Conservation (phyloP, 805 yeast genomes). For the Wickerhamiella kazuoi region DNA sequence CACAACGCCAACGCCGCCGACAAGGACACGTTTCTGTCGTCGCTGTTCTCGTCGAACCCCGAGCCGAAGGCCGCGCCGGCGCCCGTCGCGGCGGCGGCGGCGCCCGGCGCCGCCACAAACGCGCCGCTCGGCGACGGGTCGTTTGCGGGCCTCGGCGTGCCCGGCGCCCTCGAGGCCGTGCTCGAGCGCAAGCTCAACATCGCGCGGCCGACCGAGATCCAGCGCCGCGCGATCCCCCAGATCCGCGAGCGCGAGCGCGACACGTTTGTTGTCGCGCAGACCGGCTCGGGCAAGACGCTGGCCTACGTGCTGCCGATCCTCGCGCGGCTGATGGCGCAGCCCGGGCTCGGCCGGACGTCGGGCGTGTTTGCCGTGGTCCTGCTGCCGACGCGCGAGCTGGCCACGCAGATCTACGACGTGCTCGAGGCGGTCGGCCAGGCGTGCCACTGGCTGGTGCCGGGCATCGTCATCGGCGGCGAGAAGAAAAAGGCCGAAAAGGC, state of each 20-base stretch:
- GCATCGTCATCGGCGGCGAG: constrained; percentile 95
- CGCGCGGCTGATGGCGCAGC: constrained; percentile 45
- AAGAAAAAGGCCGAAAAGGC: constrained; percentile 96
- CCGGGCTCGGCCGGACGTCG: constrained; percentile 34
- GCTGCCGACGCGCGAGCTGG: constrained; percentile 91
- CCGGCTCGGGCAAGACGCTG: constrained; percentile 95
- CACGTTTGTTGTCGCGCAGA: constrained; percentile 84
- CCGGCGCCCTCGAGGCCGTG: constrained; percentile 33
- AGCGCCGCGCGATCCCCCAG: constrained; percentile 59
- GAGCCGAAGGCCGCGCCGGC: constrained; percentile 22
- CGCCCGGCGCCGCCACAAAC: constrained; percentile 41
- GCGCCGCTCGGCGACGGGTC: constrained; percentile 64
- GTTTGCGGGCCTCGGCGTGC: constrained; percentile 56
- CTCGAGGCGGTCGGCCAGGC: constrained; percentile 54
- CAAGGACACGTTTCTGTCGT: constrained; percentile 55
- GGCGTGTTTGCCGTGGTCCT: constrained; percentile 82
- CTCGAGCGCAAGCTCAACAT: constrained; percentile 36
- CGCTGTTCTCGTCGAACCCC: constrained; percentile 60
- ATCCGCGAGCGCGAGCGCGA: constrained; percentile 35
- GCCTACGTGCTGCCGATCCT: constrained; percentile 75
- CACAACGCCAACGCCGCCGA: constrained; percentile 5
- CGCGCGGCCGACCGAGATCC: constrained; percentile 64
- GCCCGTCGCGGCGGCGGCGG: constrained; percentile 11
- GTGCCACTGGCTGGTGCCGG: constrained; percentile 83
- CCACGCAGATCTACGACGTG: constrained; percentile 73